Percentiles rank a stretch among this genome's conserved stretches.
Conservation (phyloP, 2,329 filamentous ascomycete species). For the Colletotrichum orbiculare region DNA sequence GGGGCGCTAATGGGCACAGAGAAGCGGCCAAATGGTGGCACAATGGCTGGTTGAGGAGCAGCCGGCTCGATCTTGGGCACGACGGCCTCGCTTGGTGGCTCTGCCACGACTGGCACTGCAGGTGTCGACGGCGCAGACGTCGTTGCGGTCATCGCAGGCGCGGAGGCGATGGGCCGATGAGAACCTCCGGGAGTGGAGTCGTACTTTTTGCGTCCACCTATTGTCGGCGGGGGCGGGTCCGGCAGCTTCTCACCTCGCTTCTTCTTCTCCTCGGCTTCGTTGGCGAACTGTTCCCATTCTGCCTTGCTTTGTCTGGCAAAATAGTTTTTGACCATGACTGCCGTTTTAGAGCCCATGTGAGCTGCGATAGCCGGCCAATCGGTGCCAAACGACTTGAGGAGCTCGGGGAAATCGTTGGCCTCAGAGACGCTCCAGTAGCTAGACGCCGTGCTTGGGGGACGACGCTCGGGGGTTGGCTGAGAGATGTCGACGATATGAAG, state of each 20-base stretch:
- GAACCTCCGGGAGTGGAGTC: slow-evolving; percentile 55
- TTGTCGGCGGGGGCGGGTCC: slow-evolving; percentile 66
- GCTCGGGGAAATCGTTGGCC: slow-evolving; percentile 78
- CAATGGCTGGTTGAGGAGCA: slow-evolving; percentile 44
- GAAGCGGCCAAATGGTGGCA: slow-evolving; percentile 55
- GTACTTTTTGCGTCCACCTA: slow-evolving; percentile 62
- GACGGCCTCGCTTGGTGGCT: slow-evolving; percentile 57
- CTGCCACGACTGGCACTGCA: slow-evolving; percentile 44
- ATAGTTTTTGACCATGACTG: slow-evolving; percentile 85
- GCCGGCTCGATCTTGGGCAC: slow-evolving; percentile 58
- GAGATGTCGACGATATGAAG: slow-evolving; percentile 63
- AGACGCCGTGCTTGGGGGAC: slow-evolving; percentile 69
- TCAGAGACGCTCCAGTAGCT: slow-evolving; percentile 92
- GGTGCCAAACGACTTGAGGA: slow-evolving; percentile 80
- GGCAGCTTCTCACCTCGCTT: slow-evolving; percentile 68
- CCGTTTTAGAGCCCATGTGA: slow-evolving; percentile 86
- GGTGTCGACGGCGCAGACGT: slow-evolving; percentile 56
- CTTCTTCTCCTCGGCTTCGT: slow-evolving; percentile 69
- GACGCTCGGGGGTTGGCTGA: slow-evolving; percentile 60
- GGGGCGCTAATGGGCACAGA: slow-evolving; percentile 60
- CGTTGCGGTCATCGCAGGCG: slow-evolving; percentile 42
- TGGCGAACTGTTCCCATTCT: slow-evolving; percentile 70
- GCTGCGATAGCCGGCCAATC: slow-evolving; percentile 81
- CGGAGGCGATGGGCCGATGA: slow-evolving; percentile 56
- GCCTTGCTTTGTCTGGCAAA: slow-evolving; percentile 70